Evolutionary conservation across 768 basidiomycete genomes (phyloP).

Genomic region (Porphyrellus cyaneotinctus): DNA sequence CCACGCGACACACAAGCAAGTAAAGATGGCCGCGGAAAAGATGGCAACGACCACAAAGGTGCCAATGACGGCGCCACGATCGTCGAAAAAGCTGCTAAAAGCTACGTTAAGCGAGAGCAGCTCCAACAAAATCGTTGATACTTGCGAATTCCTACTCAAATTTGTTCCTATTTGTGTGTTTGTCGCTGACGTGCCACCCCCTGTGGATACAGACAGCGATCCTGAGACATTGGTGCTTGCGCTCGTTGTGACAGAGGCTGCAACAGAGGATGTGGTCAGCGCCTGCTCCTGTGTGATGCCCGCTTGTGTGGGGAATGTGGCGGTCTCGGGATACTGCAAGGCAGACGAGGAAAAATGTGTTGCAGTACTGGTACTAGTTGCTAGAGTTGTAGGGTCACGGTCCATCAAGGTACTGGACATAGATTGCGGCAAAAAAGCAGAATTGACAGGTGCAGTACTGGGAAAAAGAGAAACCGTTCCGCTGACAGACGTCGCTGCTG

Average conservation of each 20-base stretch:
- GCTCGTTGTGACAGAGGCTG: slow-evolving; percentile 35
- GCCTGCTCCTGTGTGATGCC: slow-evolving; percentile 38
- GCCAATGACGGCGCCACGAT: slow-evolving; percentile 66
- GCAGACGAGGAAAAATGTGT: not conserved
- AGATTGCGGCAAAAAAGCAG: slow-evolving; percentile 1
- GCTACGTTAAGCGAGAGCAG: slow-evolving; percentile 1
- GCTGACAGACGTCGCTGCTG: not conserved
- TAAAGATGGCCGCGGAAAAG: slow-evolving; percentile 41
- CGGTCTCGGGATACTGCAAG: not conserved
- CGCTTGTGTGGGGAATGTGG: slow-evolving; percentile 26
- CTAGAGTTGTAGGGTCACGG: not conserved
- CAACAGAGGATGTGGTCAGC: slow-evolving; percentile 38
- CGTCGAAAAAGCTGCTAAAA: slow-evolving; percentile 52
- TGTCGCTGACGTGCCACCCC: slow-evolving; percentile 42
- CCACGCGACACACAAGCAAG: slow-evolving; percentile 38
- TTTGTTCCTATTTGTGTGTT: slow-evolving; percentile 37
- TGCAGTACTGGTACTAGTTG: not conserved
- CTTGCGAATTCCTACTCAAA: slow-evolving; percentile 24
- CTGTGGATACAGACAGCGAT: slow-evolving; percentile 34
- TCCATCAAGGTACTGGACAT: not conserved
- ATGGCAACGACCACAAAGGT: slow-evolving; percentile 71
- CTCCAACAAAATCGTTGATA: not conserved
- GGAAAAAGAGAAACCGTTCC: not conserved
- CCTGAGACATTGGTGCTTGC: slow-evolving; percentile 30
- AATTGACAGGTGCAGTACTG: not conserved